These are phyloP conservation scores for Mortierella sp. DNA, from an alignment of 371 early-diverging fungal genomes.

Conservation along the genomic window DNA sequence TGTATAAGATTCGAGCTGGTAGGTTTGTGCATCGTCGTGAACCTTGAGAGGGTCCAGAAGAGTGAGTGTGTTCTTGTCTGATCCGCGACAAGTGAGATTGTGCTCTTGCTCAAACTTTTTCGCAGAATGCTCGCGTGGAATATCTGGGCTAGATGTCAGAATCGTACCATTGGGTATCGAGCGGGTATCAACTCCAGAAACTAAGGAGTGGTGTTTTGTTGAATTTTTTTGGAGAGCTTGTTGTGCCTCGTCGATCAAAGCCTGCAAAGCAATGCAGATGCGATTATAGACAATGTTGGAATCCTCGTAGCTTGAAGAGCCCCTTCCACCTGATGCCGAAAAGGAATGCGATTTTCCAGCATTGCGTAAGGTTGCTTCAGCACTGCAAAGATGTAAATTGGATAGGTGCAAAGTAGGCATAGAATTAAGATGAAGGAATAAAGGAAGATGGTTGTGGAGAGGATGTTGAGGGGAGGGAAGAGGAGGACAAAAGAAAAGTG, in stretches of 20 bases:
- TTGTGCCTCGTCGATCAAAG: slow-evolving; percentile 41
- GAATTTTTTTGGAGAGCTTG: slow-evolving; percentile 23
- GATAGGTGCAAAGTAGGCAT: not conserved
- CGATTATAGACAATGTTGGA: slow-evolving; percentile 39
- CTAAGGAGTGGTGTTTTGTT: slow-evolving; percentile 3
- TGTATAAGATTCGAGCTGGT: not conserved
- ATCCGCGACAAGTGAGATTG: slow-evolving; percentile 7
- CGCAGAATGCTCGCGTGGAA: not conserved
- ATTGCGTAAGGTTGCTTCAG: slow-evolving; percentile 6
- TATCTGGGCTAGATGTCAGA: not conserved
- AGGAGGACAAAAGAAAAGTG: not conserved
- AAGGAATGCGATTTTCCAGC: not conserved
- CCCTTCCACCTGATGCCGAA: not conserved
- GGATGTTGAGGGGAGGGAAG: not conserved
- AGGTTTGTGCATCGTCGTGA: not conserved
- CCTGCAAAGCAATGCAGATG: slow-evolving; percentile 39
- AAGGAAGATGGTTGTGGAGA: not conserved
- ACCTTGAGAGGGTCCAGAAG: slow-evolving; percentile 6
- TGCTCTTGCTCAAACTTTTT: not conserved
- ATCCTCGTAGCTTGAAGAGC: slow-evolving; percentile 19
- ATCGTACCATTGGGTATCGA: not conserved
- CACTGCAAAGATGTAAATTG: slow-evolving; percentile 1
- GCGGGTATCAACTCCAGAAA: not conserved
- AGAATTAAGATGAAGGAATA: slow-evolving; percentile 1
- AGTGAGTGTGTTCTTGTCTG: slow-evolving; percentile 6